These are phyloP conservation scores for Plenodomus tracheiphilus DNA, from an alignment of 2,329 filamentous ascomycete genomes.

Conservation along the genomic window DNA sequence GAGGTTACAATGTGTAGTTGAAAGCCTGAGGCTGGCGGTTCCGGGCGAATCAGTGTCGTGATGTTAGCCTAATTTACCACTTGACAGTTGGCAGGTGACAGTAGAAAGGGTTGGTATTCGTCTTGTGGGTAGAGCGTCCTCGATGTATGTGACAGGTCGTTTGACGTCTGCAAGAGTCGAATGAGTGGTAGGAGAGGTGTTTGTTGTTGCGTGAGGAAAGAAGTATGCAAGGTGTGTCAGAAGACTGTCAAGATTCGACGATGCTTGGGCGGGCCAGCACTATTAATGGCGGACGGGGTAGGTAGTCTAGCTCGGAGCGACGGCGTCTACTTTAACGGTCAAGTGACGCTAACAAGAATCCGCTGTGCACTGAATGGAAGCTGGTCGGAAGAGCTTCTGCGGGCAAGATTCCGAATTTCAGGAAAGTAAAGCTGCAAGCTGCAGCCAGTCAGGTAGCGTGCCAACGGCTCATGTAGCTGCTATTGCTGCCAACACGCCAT, in stretches of 20 bases:
- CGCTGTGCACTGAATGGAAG: neutral
- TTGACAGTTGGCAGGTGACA: neutral
- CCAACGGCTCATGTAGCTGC: constrained; percentile 20
- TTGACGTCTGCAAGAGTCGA: neutral
- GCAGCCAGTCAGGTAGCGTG: constrained; percentile 23
- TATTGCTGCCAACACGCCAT: constrained; percentile 18
- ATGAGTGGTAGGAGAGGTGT: neutral
- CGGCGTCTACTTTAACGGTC: constrained; percentile 23
- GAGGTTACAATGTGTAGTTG: neutral
- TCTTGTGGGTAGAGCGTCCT: neutral
- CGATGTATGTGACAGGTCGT: neutral
- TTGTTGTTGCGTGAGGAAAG: neutral
- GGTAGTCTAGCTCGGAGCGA: constrained; percentile 7
- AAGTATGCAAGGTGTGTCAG: constrained; percentile 12
- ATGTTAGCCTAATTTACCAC: neutral
- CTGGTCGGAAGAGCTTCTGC: neutral
- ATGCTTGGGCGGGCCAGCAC: constrained; percentile 11
- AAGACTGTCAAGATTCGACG: constrained; percentile 7
- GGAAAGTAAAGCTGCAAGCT: constrained; percentile 19
- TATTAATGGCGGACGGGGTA: constrained; percentile 10
- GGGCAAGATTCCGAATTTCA: constrained; percentile 23
- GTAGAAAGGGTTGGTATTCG: neutral
- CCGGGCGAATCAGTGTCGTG: neutral
- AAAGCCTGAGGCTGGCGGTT: neutral
- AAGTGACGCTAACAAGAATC: constrained; percentile 34